A percentile compares a stretch with the other conserved stretches of the same genome.
These are phyloP conservation scores for Colletotrichum eremochloae DNA, from an alignment of 2,329 filamentous ascomycete species.

Conservation along the genomic window DNA sequence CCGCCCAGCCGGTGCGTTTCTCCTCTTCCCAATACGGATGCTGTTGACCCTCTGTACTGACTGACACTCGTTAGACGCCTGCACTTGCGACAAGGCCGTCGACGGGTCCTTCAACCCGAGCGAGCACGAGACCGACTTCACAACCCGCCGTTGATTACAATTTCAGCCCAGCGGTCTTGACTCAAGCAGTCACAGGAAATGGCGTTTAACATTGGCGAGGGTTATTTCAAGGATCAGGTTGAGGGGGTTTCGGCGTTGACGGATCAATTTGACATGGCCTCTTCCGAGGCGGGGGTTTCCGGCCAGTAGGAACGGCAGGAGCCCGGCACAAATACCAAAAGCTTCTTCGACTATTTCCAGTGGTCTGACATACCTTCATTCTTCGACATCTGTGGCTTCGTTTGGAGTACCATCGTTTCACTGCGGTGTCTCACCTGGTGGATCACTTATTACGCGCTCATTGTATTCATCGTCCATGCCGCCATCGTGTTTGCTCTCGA, in stretches of 20 bases:
- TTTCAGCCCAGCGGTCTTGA: background rate
- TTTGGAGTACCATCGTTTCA: background rate
- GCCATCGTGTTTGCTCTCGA: background rate
- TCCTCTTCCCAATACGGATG: no score
- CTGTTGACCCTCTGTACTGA: background rate
- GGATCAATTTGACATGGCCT: background rate
- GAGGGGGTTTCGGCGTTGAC: background rate
- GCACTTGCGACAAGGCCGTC: constrained; percentile 85
- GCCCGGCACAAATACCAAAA: background rate
- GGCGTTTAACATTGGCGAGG: background rate
- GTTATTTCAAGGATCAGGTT: background rate
- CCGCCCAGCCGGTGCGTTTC: constrained; percentile 74
- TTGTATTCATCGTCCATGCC: background rate
- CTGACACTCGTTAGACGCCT: constrained; percentile 64
- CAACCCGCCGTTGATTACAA: constrained; percentile 61
- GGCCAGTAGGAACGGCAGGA: background rate
- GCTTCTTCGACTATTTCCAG: background rate
- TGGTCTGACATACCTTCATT: background rate
- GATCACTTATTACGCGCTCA: background rate
- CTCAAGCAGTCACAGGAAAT: background rate
- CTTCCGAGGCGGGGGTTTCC: background rate
- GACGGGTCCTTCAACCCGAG: constrained; percentile 72
- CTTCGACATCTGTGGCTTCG: background rate
- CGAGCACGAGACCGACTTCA: constrained; percentile 86
- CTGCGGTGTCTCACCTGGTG: background rate